Evolutionary conservation across 371 early-diverging fungal species (phyloP), one percentile per base, ranked within the genome.

Genomic region (Basidiobolus meristosporus): DNA sequence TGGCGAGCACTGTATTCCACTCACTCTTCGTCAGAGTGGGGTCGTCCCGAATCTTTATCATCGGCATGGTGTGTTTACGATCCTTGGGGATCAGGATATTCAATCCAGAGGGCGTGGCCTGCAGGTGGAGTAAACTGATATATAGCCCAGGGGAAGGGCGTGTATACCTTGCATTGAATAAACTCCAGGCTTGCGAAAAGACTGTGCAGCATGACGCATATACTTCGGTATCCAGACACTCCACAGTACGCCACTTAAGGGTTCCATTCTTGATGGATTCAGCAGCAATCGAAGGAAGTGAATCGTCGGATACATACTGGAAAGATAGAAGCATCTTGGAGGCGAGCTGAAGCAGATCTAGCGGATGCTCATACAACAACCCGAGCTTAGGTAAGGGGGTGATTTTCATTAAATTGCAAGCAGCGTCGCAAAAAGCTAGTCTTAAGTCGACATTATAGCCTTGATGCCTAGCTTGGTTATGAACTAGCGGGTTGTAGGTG

Each of bases 71-170:
- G 16, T 53, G 51, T 23, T 54, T 48, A 19, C 60, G 49, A 12
- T 48, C 47, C 19, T 41, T 40, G 1, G 60, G 57, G 7, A 60
- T 55, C 2, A 60, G 44, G 23, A 60, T 50, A 38, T 49, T 50
- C 19, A 60, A 28, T 15, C 60, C 57, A 12, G 53, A 45, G 42
- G 57, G 48, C 10, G 52, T 54, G 23, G 52, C 54, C 31, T 60
- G 57, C 0, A 57, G 50, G 32, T 60, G 54, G 28, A 56, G 52
- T 5, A 60, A 38, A 17, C 57, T 57, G 15, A 60, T 34, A 34
- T 60, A 60, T 10, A 60, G 50, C 2, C 60, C 60, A 19, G 54
- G 44, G 0, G 57, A 50, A 16, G 52, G 50, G n/a, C 46, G 45
- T n/a, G 59, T 39, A 41, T 42, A 38, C 10, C 47, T 23, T 11